Conservation (phyloP, 352 stramenopile species). For the Lagenidium giganteum region DNA sequence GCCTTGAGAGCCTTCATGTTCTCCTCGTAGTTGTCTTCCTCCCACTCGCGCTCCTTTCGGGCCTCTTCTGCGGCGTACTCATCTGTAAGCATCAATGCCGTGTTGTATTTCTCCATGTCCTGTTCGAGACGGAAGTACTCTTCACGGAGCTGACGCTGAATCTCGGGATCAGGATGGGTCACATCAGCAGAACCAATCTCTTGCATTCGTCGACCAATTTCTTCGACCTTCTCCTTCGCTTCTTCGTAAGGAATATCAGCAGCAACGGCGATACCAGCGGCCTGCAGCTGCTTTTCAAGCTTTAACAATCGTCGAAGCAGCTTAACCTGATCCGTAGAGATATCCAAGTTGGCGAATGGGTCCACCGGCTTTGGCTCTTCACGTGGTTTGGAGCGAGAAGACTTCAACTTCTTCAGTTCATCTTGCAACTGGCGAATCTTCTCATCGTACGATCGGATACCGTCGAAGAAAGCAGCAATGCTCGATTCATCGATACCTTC, state of each 20-base stretch:
- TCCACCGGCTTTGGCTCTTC: slow-evolving; percentile 54
- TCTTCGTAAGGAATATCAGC: slow-evolving; percentile 93
- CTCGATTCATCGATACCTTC: slow-evolving; percentile 67
- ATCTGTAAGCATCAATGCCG: slow-evolving; percentile 88
- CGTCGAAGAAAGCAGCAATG: slow-evolving; percentile 79
- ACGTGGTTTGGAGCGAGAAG: slow-evolving; percentile 36
- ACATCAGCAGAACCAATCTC: slow-evolving; percentile 92
- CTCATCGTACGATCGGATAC: slow-evolving; percentile 78
- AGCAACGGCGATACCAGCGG: slow-evolving; percentile 84
- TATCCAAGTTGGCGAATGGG: slow-evolving; percentile 69
- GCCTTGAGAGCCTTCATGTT: slow-evolving; percentile 87
- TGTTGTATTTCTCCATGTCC: slow-evolving; percentile 94
- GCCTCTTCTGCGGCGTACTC: slow-evolving; percentile 90
- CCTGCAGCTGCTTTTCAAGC: slow-evolving; percentile 78
- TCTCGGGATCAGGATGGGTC: slow-evolving; percentile 67
- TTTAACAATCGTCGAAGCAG: slow-evolving; percentile 76
- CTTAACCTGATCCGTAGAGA: slow-evolving; percentile 56
- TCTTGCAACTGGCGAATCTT: slow-evolving; percentile 78
- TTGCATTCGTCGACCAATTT: slow-evolving; percentile 88
- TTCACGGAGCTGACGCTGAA: slow-evolving; percentile 85
- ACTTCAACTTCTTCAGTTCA: slow-evolving; percentile 81
- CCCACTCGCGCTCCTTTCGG: slow-evolving; percentile 89
- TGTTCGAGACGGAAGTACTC: slow-evolving; percentile 92
- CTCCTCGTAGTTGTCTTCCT: slow-evolving; percentile 83
- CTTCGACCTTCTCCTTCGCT: slow-evolving; percentile 86